Evolutionary conservation across 768 basidiomycete species (phyloP).

Genomic region (Mycena rebaudengoi): DNA sequence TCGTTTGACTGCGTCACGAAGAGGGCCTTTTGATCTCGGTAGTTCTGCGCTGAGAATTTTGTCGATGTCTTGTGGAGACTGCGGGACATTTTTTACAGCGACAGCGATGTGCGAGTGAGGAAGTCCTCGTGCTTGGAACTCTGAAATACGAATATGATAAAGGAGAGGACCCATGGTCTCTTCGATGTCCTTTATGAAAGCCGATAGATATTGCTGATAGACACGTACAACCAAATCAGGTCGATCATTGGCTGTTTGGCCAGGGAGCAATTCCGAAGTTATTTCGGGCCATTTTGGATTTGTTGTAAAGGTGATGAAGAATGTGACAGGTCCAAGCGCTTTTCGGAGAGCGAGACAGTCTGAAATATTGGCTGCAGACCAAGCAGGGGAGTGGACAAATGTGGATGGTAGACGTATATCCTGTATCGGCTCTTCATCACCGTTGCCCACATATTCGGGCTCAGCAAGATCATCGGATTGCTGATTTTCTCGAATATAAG

Average conservation of each 20-base stretch:
- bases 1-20: too few species aligned
- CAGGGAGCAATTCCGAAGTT: not conserved
- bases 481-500: not conserved
- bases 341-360: not conserved
- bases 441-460: not conserved
- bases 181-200: too few species aligned
- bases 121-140: too few species aligned
- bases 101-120: too few species aligned
- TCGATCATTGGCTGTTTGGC: constrained; percentile 11
- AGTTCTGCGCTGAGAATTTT: too few species aligned
- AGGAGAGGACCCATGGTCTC: too few species aligned
- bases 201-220: too few species aligned
- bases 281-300: constrained; percentile 15
- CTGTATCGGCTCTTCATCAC: not conserved
- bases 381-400: constrained; percentile 5
- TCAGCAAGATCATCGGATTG: not conserved
- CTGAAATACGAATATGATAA: too few species aligned
- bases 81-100: too few species aligned
- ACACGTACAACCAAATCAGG: constrained; percentile 4
- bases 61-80: too few species aligned
- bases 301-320: constrained; percentile 13
- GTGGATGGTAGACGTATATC: not conserved
- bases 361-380: not conserved
- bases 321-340: not conserved
- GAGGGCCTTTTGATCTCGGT: too few species aligned